Evolutionary conservation across 768 basidiomycete genomes (phyloP), one percentile per base, ranked within the genome.

Genomic region (Podaxis sp.): DNA sequence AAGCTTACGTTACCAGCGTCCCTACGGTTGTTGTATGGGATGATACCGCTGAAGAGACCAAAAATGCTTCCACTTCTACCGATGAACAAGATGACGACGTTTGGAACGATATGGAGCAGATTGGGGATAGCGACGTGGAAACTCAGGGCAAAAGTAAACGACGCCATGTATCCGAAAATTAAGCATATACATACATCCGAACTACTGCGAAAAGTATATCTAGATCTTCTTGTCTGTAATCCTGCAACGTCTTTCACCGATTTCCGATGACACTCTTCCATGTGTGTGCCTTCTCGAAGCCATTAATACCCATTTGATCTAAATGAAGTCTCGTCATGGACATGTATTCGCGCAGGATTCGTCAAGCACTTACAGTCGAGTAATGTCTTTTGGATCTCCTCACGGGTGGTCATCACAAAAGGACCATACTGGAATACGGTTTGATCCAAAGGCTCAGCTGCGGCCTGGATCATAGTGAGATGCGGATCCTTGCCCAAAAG

Each of bases 371-470:
- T 73, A 90, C 89, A 96, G 68, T 98, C 96, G 30, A 83, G 69
- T 64, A 99, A 75, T 0, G 96, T 93, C 72, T 89, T 80, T 69
- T 89, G 83, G 38, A 96, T 91, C 69, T 95, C 95, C 64, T 89
- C 84, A 26, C 80, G 79, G 2, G 83, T 85, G 10, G 90, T 95
- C 86, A 96, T 89, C 15, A 96, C 95, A 69, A 93, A 92, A 6
- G 92, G 91, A 3, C 90, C 91, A 66, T 93, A 88, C 69, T 96
- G 95, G 64, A 92, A 82, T 11, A 98, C 92, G 0, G 86, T 82
- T 73, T 98, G 95, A 65, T 95, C 86, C 4, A 98, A 81, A 13
- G 95, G 94, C 75, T 95, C 91, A 17, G 91, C 96, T 4, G 95
- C 87, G 65, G 90, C 81, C 90, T 89, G 64, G 46, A 50, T 24